A percentile compares a stretch with the other conserved stretches of the same genome.
phyloP scores from a whole-genome alignment of 768 basidiomycete genomes.

The Panus rudis region DNA sequence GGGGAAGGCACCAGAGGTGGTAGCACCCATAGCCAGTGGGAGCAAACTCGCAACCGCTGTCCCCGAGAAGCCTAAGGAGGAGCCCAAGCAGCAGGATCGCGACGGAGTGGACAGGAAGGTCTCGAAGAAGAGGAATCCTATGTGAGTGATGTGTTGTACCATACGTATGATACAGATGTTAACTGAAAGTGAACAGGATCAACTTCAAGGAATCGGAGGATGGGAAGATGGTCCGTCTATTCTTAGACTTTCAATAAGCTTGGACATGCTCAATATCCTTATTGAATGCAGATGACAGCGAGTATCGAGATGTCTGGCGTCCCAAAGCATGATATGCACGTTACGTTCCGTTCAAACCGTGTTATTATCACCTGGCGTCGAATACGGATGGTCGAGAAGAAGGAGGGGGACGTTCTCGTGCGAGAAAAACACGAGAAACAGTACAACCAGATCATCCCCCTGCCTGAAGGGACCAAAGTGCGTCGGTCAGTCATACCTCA shows the following conservation, averaged over 20 bases:
- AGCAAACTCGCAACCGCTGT: no score
- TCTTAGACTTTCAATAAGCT: not conserved
- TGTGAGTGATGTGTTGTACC: not conserved
- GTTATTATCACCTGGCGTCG: slow-evolving; percentile 64
- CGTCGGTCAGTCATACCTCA: slow-evolving; percentile 15
- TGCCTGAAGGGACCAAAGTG: slow-evolving; percentile 70
- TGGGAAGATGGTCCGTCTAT: slow-evolving; percentile 1
- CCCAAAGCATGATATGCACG: slow-evolving; percentile 67
- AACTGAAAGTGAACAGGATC: not conserved
- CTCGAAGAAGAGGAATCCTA: not conserved
- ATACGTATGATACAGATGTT: not conserved
- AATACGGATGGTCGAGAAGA: slow-evolving; percentile 51
- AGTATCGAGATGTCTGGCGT: slow-evolving; percentile 68
- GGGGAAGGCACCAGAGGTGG: slow-evolving; percentile 18
- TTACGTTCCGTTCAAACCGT: slow-evolving; percentile 58
- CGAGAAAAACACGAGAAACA: slow-evolving; percentile 59
- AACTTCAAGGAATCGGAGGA: slow-evolving; percentile 5
- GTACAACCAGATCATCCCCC: slow-evolving; percentile 59
- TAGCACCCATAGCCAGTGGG: no score
- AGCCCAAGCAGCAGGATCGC: no score
- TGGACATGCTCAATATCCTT: slow-evolving; percentile 3
- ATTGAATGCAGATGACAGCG: slow-evolving; percentile 41
- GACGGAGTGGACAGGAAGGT: not conserved
- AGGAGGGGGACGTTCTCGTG: slow-evolving; percentile 53
- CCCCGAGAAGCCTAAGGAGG: no score